Percentiles rank a stretch among this genome's conserved stretches.
phyloP scores from a whole-genome alignment of 208 protist species.

The Dictyostelium gargantuum region DNA sequence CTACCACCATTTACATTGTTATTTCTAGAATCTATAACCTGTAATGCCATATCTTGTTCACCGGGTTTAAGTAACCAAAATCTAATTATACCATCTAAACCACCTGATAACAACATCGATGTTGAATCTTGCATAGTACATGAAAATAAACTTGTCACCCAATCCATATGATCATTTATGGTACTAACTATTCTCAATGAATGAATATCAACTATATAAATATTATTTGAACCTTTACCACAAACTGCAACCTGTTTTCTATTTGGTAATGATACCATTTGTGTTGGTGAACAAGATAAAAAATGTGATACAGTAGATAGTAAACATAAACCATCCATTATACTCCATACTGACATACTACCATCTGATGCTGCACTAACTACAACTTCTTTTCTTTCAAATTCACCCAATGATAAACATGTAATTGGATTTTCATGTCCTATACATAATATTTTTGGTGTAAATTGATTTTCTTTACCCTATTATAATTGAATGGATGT shows the following conservation, averaged over 20 bases:
- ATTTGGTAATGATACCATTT: slow-evolving; percentile 38
- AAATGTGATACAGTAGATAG: background rate
- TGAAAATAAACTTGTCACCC: slow-evolving; percentile 36
- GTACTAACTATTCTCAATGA: background rate
- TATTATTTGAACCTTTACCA: slow-evolving; percentile 53
- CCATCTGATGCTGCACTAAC: slow-evolving; percentile 8
- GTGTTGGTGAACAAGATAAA: slow-evolving; percentile 32
- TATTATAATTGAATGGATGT: too few relatives aligned
- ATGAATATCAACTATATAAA: slow-evolving; percentile 53
- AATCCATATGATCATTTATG: slow-evolving; percentile 23
- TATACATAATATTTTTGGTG: slow-evolving; percentile 18
- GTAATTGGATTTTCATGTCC: slow-evolving; percentile 8
- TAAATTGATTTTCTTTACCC: slow-evolving; percentile 49
- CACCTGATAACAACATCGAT: slow-evolving; percentile 3
- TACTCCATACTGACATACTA: slow-evolving; percentile 31
- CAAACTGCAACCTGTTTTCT: slow-evolving; percentile 18
- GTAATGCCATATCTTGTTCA: slow-evolving; percentile 21
- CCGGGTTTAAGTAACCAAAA: slow-evolving; percentile 46
- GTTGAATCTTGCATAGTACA: slow-evolving; percentile 7
- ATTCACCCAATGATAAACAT: slow-evolving; percentile 51
- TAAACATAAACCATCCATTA: slow-evolving; percentile 44
- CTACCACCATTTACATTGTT: too few relatives aligned
- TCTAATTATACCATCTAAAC: slow-evolving; percentile 42
- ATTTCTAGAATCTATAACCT: background rate
- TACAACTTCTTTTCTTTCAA: slow-evolving; percentile 22